Evolutionary conservation across 371 early-diverging fungal genomes (phyloP).

Genomic region (Coemansia sp.): DNA sequence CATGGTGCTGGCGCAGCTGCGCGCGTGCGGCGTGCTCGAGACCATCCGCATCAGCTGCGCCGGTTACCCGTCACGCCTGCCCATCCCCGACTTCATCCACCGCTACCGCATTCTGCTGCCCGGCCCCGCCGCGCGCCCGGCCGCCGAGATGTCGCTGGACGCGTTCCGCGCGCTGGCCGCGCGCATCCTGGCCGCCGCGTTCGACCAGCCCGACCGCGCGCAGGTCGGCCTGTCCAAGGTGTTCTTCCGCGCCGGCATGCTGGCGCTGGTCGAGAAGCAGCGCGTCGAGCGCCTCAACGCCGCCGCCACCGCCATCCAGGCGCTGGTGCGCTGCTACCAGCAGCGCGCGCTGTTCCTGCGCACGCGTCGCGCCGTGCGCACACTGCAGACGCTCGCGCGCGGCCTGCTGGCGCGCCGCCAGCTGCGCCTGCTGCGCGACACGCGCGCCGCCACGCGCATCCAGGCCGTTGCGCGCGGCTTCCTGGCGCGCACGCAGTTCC

Average conservation of each 20-base stretch:
- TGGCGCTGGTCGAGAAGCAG: conserved; percentile 89
- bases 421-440: conserved; percentile 60
- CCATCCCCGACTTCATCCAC: conserved; percentile 90
- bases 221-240: conserved; percentile 97
- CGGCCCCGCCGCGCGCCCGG: background rate
- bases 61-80: conserved; percentile 96
- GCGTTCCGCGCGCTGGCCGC: conserved; percentile 52
- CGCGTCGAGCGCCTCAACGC: conserved; percentile 78
- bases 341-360: conserved; percentile 67
- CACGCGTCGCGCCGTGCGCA: conserved; percentile 58
- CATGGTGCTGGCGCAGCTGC: conserved; percentile 93
- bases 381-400: conserved; percentile 64
- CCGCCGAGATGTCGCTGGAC: conserved; percentile 59
- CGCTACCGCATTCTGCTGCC: conserved; percentile 86
- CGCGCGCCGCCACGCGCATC: conserved; percentile 71
- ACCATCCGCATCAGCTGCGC: conserved; percentile 98
- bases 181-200: conserved; percentile 66
- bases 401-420: conserved; percentile 61
- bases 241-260: conserved; percentile 98
- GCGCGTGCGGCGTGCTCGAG: conserved; percentile 99
- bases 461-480: conserved; percentile 72
- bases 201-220: conserved; percentile 81
- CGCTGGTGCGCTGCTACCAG: conserved; percentile 79
- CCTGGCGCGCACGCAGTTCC: conserved; percentile 60
- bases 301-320: conserved; percentile 84